Percentiles rank a stretch among this genome's conserved stretches.
phyloP scores from a whole-genome alignment of 352 stramenopile species.

The Phytophthora tentaculata region DNA sequence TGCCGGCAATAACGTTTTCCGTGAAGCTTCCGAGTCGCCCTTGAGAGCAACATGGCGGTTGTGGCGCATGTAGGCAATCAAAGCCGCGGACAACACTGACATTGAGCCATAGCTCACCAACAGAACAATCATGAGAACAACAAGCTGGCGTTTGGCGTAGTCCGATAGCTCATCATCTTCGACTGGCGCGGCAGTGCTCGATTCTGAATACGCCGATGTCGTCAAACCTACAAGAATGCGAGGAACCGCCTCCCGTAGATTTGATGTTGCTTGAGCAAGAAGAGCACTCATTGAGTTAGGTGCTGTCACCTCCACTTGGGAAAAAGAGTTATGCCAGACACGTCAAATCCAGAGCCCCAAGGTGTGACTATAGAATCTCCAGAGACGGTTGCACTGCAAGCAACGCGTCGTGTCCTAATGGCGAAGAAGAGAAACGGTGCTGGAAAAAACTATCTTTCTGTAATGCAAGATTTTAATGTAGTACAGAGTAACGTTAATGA shows the following conservation, averaged over 20 bases:
- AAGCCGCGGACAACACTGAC: constrained; percentile 32
- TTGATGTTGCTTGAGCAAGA: constrained; percentile 21
- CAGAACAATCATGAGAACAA: constrained; percentile 40
- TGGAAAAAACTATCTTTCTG: constrained; percentile 18
- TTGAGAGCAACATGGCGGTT: constrained; percentile 47
- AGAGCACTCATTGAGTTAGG: constrained; percentile 17
- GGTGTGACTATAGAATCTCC: background rate
- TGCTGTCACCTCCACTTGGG: constrained; percentile 9
- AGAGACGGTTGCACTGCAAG: constrained; percentile 20
- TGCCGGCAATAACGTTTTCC: constrained; percentile 54
- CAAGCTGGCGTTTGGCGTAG: constrained; percentile 36
- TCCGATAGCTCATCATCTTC: constrained; percentile 12
- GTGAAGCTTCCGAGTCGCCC: constrained; percentile 44
- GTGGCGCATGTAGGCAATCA: constrained; percentile 58
- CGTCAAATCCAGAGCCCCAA: constrained; percentile 5
- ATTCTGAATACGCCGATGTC: background rate
- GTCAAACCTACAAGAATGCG: constrained; percentile 21
- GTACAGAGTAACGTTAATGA: no score
- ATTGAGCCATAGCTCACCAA: constrained; percentile 50
- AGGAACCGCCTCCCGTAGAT: constrained; percentile 22
- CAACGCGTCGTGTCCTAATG: constrained; percentile 19
- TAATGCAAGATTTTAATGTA: no score
- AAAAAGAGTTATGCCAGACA: constrained; percentile 33
- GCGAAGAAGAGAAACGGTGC: constrained; percentile 13
- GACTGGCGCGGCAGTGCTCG: background rate